Percentiles rank a stretch among this genome's conserved stretches.
These are phyloP conservation scores for Annona squamosa DNA, from an alignment of 164 flowering plant genomes.

Conservation along the genomic window DNA sequence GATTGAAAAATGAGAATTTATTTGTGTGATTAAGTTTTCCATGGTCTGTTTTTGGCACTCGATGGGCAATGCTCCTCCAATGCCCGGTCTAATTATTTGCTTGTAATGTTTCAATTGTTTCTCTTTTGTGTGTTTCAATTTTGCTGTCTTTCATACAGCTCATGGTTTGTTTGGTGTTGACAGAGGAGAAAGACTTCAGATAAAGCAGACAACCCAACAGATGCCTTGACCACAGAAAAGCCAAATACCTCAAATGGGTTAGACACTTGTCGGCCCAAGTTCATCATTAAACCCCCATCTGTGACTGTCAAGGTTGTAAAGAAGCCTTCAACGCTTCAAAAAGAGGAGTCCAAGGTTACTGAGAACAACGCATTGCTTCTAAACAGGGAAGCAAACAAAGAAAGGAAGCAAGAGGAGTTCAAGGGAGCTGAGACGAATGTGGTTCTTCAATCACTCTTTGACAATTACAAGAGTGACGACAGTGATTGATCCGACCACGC, in stretches of 20 bases:
- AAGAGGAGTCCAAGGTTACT: background rate
- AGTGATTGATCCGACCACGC: background rate
- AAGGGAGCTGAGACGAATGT: background rate
- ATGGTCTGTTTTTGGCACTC: too few species aligned
- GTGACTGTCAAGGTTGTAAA: conserved; percentile 5
- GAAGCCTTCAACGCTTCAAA: background rate
- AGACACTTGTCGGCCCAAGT: background rate
- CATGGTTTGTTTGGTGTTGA: conserved; percentile 1
- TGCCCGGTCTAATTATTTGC: too few species aligned
- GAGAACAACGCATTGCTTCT: too few species aligned
- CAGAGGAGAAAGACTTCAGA: conserved; percentile 41
- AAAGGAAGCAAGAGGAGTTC: conserved; percentile 3
- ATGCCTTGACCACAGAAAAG: conserved; percentile 31
- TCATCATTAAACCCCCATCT: conserved; percentile 3
- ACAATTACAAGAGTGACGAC: conserved; percentile 8
- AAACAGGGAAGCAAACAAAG: background rate
- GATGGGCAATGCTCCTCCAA: too few species aligned
- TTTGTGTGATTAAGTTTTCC: too few species aligned
- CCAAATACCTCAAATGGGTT: background rate
- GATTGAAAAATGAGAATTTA: too few species aligned
- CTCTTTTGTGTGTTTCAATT: background rate
- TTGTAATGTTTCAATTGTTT: background rate
- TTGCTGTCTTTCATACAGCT: background rate
- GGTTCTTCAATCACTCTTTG: conserved; percentile 9
- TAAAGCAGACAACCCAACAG: conserved; percentile 34